Conservation (phyloP, 352 stramenopile genomes). For the Phytopythium kandeliae region DNA sequence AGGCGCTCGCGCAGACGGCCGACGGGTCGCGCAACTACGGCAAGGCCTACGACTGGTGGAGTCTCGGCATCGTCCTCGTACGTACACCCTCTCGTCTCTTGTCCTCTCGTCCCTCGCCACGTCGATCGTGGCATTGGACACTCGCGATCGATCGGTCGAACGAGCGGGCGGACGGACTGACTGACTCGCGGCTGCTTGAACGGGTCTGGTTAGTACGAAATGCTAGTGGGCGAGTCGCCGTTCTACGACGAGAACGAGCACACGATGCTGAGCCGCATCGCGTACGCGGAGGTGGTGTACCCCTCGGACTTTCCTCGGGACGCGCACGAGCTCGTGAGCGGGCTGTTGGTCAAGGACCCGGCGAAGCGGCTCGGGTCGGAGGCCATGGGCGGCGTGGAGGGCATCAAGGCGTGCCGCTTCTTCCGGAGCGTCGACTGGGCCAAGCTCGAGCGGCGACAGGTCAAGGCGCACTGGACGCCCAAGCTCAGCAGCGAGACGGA, state of each 20-base stretch:
- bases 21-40: constrained; percentile 82
- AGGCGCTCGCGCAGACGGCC: constrained; percentile 74
- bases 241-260: constrained; percentile 89
- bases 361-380: constrained; percentile 64
- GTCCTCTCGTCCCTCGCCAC: too few relatives aligned
- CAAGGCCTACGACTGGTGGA: constrained; percentile 90
- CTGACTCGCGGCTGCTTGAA: too few relatives aligned
- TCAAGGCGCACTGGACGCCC: constrained; percentile 76
- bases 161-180: too few relatives aligned
- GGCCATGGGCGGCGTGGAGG: constrained; percentile 51
- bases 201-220: constrained; percentile 73
- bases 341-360: constrained; percentile 70
- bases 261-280: constrained; percentile 84
- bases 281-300: constrained; percentile 71
- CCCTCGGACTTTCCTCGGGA: constrained; percentile 71
- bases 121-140: too few relatives aligned
- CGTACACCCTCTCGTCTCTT: constrained; percentile 18
- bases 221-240: constrained; percentile 80
- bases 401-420: constrained; percentile 70
- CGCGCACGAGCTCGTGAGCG: constrained; percentile 67
- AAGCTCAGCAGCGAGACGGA: constrained; percentile 83
- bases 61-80: constrained; percentile 82
- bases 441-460: constrained; percentile 56
- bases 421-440: constrained; percentile 77
- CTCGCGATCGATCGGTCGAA: too few relatives aligned